These are phyloP conservation scores for Xylaria grammica DNA, from an alignment of 495 filamentous ascomycete genomes.

Conservation along the genomic window DNA sequence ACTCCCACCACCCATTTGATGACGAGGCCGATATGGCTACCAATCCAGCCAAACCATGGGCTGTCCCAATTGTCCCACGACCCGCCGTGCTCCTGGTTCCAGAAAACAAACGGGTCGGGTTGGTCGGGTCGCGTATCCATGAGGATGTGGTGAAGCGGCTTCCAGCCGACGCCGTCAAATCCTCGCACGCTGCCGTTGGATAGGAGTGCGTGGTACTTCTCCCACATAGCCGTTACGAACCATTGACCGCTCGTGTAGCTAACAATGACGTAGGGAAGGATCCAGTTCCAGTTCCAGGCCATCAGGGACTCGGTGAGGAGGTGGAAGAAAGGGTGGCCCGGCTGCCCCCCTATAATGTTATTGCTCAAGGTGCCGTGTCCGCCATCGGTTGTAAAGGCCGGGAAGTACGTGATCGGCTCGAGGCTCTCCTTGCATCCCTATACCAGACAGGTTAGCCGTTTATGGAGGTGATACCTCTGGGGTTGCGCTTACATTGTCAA, in stretches of 20 bases:
- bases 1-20: neutral
- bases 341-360: constrained; percentile 81
- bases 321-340: constrained; percentile 82
- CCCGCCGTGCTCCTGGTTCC: constrained; percentile 47
- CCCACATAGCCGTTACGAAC: constrained; percentile 82
- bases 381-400: constrained; percentile 81
- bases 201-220: constrained; percentile 57
- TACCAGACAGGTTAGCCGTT: constrained; percentile 58
- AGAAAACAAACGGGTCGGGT: constrained; percentile 46
- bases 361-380: constrained; percentile 83
- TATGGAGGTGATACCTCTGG: constrained; percentile 32
- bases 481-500: constrained; percentile 71
- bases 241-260: constrained; percentile 85
- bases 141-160: constrained; percentile 42
- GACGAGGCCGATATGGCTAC: neutral
- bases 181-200: constrained; percentile 15
- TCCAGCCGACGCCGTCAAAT: constrained; percentile 9
- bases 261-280: constrained; percentile 82
- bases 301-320: constrained; percentile 71
- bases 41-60: constrained; percentile 14
- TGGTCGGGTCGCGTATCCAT: constrained; percentile 47
- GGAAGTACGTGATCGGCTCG: constrained; percentile 78
- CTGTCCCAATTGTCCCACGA: constrained; percentile 54
- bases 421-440: constrained; percentile 81
- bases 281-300: constrained; percentile 74